A percentile compares a stretch with the other conserved stretches of the same genome.
Evolutionary conservation across 495 filamentous ascomycete genomes (phyloP).

Genomic region (Daldinia grandis): DNA sequence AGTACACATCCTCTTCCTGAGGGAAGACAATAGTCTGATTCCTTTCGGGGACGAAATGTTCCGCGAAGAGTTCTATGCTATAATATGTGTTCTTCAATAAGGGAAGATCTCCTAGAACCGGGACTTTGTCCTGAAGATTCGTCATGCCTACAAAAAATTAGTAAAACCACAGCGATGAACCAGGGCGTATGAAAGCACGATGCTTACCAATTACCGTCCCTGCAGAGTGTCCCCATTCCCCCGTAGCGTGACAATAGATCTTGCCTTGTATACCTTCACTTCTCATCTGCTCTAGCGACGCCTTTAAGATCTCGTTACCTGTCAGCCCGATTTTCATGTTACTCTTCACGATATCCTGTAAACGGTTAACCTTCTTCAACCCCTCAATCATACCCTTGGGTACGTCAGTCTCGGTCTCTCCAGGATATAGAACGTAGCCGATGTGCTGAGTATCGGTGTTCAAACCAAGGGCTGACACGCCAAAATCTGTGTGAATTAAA

Average conservation of each 20-base stretch:
- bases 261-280: constrained; percentile 54
- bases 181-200: neutral
- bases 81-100: constrained; percentile 55
- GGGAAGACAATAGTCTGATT: constrained; percentile 53
- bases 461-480: constrained; percentile 55
- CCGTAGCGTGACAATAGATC: constrained; percentile 59
- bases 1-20: constrained; percentile 58
- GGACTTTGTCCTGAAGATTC: constrained; percentile 55
- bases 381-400: constrained; percentile 51
- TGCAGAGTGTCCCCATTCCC: constrained; percentile 60
- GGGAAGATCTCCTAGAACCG: constrained; percentile 53
- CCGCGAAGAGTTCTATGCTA: constrained; percentile 57
- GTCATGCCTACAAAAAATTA: constrained; percentile 52
- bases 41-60: constrained; percentile 55
- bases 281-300: constrained; percentile 46
- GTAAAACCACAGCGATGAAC: neutral
- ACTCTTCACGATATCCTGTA: constrained; percentile 55
- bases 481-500: constrained; percentile 58
- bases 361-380: constrained; percentile 53
- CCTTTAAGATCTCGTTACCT: constrained; percentile 54
- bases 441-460: constrained; percentile 62
- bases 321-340: constrained; percentile 53
- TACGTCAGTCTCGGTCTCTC: constrained; percentile 51
- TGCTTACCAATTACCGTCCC: constrained; percentile 54
- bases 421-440: constrained; percentile 55